Evolutionary conservation across 805 yeast species (phyloP), one percentile per base, ranked within the genome.

Genomic region (Lipomyces orientalis): DNA sequence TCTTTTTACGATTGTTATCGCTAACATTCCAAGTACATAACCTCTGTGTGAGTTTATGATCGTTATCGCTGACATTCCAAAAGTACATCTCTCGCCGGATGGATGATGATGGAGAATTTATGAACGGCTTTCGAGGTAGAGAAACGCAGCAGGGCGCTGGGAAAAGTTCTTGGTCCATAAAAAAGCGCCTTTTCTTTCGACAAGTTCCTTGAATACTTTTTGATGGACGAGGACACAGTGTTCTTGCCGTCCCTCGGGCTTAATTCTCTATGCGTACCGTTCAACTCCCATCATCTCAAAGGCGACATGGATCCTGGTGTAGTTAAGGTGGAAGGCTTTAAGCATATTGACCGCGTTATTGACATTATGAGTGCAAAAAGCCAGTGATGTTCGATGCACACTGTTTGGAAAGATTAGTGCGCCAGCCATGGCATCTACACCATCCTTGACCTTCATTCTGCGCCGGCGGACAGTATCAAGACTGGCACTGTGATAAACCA

Each of bases 381-480:
- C 25, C 25, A 22, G 29, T 51, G 29, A 8, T 51, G 8, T 22
- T 51, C 7, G 54, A 25, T 51, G 54, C 29, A 51, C n/a, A 25
- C 33, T 12, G n/a, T n/a, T n/a, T n/a, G n/a, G 35, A 33, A 5
- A 33, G 8, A 5, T 33, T 33, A 33, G 49, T 83, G 86, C 73
- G 74, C 86, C 34, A 78, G 78, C 64, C 76, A 84, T 69, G 84
- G 83, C 4, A 82, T 84, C 61, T 84, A 84, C 72, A 81, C 84
- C 58, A 79, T 84, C 63, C 77, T 84, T 60, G 87, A 84, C 68
- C 77, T 84, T 35, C 87, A 84, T 69, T 78, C 86, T 12, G 78
- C 75, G 31, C 87, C 87, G 87, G 87, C 61, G 86, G 87, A 34
- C 86, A 84, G 75, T 83, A 82, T 73, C 87, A 83, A 75, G 86